Conservation (phyloP, 805 yeast genomes). For the Diddensiella transvaalensis region DNA sequence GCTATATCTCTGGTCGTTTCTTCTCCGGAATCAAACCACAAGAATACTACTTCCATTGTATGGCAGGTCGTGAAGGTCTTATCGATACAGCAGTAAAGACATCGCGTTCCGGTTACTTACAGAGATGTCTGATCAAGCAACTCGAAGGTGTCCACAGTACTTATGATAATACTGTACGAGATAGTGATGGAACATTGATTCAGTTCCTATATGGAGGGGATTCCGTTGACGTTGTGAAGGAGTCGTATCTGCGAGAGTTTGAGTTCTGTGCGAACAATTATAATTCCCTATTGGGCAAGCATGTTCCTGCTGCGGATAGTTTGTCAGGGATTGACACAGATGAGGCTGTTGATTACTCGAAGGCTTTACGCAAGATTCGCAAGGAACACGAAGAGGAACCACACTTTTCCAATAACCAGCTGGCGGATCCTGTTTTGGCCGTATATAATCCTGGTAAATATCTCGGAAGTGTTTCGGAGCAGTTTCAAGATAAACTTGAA, state of each 20-base stretch:
- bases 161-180: constrained; percentile 94
- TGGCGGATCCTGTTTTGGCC: constrained; percentile 83
- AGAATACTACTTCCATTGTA: constrained; percentile 99
- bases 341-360: constrained; percentile 71
- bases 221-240: constrained; percentile 88
- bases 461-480: constrained; percentile 90
- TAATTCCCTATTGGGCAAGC: constrained; percentile 78
- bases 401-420: constrained; percentile 42
- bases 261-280: constrained; percentile 90
- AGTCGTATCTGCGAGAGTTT: constrained; percentile 90
- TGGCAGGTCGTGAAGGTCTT: constrained; percentile 99
- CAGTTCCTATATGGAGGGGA: constrained; percentile 99
- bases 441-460: constrained; percentile 84
- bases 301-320: constrained; percentile 64
- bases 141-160: constrained; percentile 93
- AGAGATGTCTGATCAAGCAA: constrained; percentile 97
- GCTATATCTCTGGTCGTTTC: constrained; percentile 94
- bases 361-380: constrained; percentile 68
- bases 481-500: constrained; percentile 78
- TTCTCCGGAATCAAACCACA: constrained; percentile 97
- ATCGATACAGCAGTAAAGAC: constrained; percentile 99
- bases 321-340: constrained; percentile 77
- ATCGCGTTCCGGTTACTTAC: constrained; percentile 95
- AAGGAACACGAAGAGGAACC: constrained; percentile 57
- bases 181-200: constrained; percentile 87